Evolutionary conservation across 257 asterid species (phyloP).

Genomic region (Lantana camara): DNA sequence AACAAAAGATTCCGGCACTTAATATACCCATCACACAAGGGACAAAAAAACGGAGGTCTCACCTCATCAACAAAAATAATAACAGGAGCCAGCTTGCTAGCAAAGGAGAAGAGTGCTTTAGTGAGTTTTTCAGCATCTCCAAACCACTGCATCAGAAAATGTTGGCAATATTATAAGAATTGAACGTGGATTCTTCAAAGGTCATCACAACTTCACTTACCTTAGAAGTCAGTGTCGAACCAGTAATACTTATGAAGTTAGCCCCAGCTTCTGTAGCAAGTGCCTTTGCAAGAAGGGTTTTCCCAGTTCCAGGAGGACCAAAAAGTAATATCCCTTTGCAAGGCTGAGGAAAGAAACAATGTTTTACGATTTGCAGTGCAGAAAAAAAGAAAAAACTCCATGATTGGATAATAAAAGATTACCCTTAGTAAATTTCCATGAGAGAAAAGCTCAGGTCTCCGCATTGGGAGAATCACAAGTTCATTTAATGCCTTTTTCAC

Average conservation of each 20-base stretch:
- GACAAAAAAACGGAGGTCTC: constrained; percentile 26
- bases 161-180: constrained; percentile 7
- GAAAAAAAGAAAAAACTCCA: constrained; percentile 12
- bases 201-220: constrained; percentile 31
- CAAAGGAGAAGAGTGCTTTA: constrained; percentile 93
- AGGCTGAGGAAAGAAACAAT: constrained; percentile 56
- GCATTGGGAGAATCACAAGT: constrained; percentile 97
- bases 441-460: constrained; percentile 95
- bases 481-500: constrained; percentile 89
- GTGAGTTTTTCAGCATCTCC: constrained; percentile 99
- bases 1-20: too few relatives aligned
- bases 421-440: constrained; percentile 95
- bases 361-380: constrained; percentile 19
- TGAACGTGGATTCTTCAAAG: not conserved
- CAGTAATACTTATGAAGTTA: constrained; percentile 93
- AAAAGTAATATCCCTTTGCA: constrained; percentile 98
- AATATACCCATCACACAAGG: too few relatives aligned
- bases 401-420: constrained; percentile 20
- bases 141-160: constrained; percentile 80
- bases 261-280: constrained; percentile 99
- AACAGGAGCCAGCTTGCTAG: constrained; percentile 95
- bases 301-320: constrained; percentile 99
- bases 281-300: constrained; percentile 97
- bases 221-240: constrained; percentile 98
- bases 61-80: constrained; percentile 98